Conservation (phyloP, 169 alveolate species). For the Babesia ovata region DNA sequence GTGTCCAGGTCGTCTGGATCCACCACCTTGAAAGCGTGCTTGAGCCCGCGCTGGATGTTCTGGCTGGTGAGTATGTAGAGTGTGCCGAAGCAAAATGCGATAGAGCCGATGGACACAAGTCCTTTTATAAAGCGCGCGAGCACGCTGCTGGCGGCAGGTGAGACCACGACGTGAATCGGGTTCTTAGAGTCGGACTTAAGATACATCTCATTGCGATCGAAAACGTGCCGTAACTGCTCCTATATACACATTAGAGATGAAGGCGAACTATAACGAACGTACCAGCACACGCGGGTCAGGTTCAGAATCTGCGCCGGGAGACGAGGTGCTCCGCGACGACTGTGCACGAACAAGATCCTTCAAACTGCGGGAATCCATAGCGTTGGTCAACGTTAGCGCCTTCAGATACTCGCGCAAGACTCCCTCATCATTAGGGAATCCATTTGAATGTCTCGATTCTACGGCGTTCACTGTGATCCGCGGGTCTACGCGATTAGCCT, state of each 20-base stretch:
- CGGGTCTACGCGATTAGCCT: conserved; percentile 61
- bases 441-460: conserved; percentile 30
- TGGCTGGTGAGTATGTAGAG: conserved; percentile 63
- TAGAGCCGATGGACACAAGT: conserved; percentile 48
- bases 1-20: conserved; percentile 61
- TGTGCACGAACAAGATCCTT: conserved; percentile 23
- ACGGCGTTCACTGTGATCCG: conserved; percentile 57
- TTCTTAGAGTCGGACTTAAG: conserved; percentile 50
- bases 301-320: background rate
- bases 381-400: conserved; percentile 77
- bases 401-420: conserved; percentile 71
- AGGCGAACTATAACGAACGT: background rate
- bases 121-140: conserved; percentile 30
- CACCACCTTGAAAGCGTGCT: conserved; percentile 53
- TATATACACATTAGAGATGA: background rate
- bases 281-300: background rate
- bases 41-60: conserved; percentile 74
- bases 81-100: conserved; percentile 62
- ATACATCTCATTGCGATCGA: conserved; percentile 52
- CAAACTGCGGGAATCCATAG: conserved; percentile 66
- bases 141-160: conserved; percentile 29
- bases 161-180: conserved; percentile 58
- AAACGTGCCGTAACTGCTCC: conserved; percentile 9
- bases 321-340: background rate
- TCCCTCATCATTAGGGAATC: conserved; percentile 68